phyloP scores from a whole-genome alignment of 371 early-diverging fungal species.

The Capillidium rhysosporum region DNA sequence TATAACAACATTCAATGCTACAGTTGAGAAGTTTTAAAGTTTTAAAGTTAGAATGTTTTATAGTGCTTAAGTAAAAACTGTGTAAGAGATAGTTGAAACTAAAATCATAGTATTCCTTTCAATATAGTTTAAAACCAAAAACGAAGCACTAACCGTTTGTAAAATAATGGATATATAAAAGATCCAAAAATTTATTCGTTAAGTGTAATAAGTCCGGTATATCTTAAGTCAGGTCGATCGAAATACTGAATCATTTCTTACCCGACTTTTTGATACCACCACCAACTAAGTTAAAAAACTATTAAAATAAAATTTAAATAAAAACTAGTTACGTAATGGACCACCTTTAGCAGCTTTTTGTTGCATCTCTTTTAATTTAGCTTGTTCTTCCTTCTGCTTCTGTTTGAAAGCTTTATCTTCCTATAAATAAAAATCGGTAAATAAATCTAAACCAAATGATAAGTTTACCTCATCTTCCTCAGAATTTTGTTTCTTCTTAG shows the following conservation, averaged over 20 bases:
- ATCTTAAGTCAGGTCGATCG: too few relatives aligned
- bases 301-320: constrained; percentile 2
- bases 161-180: too few relatives aligned
- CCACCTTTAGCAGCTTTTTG: constrained; percentile 58
- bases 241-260: constrained; percentile 28
- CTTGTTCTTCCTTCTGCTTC: constrained; percentile 62
- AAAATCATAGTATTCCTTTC: too few relatives aligned
- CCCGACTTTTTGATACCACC: constrained; percentile 66
- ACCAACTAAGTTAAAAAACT: constrained; percentile 15
- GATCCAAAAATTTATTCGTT: too few relatives aligned
- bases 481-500: constrained; percentile 34
- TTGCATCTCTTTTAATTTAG: constrained; percentile 59
- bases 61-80: too few relatives aligned
- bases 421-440: constrained; percentile 12
- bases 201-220: too few relatives aligned
- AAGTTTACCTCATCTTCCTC: constrained; percentile 38
- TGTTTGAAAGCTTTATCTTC: constrained; percentile 60
- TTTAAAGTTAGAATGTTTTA: too few relatives aligned
- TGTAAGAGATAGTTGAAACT: too few relatives aligned
- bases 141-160: too few relatives aligned
- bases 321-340: constrained; percentile 42
- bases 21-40: too few relatives aligned
- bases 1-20: too few relatives aligned
- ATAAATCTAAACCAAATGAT: not conserved
- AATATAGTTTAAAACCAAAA: too few relatives aligned